A percentile compares a stretch with the other conserved stretches of the same genome.
phyloP scores from a whole-genome alignment of 768 basidiomycete genomes.

The Suillus hirtellus region DNA sequence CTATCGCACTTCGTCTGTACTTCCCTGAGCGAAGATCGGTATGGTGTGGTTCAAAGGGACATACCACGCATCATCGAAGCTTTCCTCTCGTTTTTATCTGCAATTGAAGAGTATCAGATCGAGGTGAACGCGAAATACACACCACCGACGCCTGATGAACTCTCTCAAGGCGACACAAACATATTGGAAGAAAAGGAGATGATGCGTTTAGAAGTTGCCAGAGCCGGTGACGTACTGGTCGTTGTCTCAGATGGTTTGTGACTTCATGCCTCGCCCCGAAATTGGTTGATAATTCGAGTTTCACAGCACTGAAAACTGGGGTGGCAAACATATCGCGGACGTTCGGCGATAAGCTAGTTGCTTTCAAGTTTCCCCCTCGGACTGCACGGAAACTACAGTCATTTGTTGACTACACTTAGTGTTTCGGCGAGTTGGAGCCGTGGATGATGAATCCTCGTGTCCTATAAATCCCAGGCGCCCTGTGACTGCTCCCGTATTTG shows the following conservation, averaged over 20 bases:
- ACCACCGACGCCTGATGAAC: slow-evolving; percentile 38
- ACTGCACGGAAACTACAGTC: slow-evolving; percentile 67
- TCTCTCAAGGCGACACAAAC: slow-evolving; percentile 25
- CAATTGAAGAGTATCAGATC: slow-evolving; percentile 62
- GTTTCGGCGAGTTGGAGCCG: background rate
- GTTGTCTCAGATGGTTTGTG: slow-evolving; percentile 60
- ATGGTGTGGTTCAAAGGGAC: slow-evolving; percentile 83
- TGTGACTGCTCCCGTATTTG: background rate
- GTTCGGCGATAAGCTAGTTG: slow-evolving; percentile 71
- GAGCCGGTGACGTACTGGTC: slow-evolving; percentile 54
- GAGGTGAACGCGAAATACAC: slow-evolving; percentile 48
- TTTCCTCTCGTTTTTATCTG: slow-evolving; percentile 62
- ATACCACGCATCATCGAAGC: slow-evolving; percentile 82
- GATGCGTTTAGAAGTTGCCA: slow-evolving; percentile 50
- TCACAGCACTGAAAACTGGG: slow-evolving; percentile 63
- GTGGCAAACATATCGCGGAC: slow-evolving; percentile 66
- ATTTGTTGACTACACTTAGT: slow-evolving; percentile 64
- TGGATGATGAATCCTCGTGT: background rate
- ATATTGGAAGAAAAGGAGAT: slow-evolving; percentile 40
- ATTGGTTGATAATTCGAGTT: slow-evolving; percentile 1
- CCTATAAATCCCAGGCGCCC: background rate
- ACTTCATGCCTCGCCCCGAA: background rate
- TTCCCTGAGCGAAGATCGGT: slow-evolving; percentile 78
- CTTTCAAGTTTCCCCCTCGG: slow-evolving; percentile 77
- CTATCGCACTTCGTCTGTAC: slow-evolving; percentile 67